Evolutionary conservation across 805 yeast species (phyloP).

Genomic region (Candida namnaoensis): DNA sequence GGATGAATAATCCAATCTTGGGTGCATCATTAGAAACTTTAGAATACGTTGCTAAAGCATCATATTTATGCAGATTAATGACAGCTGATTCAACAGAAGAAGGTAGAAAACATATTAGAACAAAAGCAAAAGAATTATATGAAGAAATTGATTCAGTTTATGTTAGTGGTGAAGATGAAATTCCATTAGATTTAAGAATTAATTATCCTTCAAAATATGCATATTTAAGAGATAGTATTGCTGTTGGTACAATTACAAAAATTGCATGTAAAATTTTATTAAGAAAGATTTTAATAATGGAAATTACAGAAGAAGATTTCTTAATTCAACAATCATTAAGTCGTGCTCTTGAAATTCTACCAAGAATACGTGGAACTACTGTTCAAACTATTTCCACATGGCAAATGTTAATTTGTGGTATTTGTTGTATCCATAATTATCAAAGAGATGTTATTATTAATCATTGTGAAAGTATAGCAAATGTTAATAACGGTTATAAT

Average conservation of each 20-base stretch:
- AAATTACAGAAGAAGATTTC: constrained; percentile 1
- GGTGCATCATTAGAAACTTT: constrained; percentile 28
- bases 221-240: constrained; percentile 9
- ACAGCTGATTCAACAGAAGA: neutral
- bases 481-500: constrained; percentile 6
- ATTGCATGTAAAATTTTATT: constrained; percentile 11
- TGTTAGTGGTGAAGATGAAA: neutral
- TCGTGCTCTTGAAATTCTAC: constrained; percentile 1
- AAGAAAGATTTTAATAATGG: constrained; percentile 6
- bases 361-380: constrained; percentile 2
- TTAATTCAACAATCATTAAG: constrained; percentile 5
- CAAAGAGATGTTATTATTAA: constrained; percentile 7
- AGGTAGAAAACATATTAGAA: too few species aligned
- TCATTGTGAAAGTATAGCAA: constrained; percentile 5
- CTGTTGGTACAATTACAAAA: constrained; percentile 11
- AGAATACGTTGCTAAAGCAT: constrained; percentile 26
- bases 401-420: constrained; percentile 12
- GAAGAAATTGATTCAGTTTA: neutral
- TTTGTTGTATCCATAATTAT: constrained; percentile 2
- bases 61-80: constrained; percentile 18
- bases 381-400: constrained; percentile 8
- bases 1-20: constrained; percentile 34
- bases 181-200: constrained; percentile 8
- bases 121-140: neutral
- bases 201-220: constrained; percentile 5